These are phyloP conservation scores for Candida insectorum DNA, from an alignment of 805 yeast genomes.

Conservation along the genomic window DNA sequence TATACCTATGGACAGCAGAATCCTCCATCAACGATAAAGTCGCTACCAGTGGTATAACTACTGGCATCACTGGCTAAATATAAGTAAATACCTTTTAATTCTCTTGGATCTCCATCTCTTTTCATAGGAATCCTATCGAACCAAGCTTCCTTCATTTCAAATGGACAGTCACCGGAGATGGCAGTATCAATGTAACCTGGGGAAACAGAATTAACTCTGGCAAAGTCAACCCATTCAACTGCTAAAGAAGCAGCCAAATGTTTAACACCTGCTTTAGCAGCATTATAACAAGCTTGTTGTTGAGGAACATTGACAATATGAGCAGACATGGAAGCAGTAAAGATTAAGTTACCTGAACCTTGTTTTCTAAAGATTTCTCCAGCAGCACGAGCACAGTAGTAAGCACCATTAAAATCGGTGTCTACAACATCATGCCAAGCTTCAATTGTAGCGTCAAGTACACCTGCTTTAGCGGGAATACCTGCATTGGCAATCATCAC, in stretches of 20 bases:
- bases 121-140: conserved; percentile 58
- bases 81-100: conserved; percentile 76
- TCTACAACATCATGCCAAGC: conserved; percentile 73
- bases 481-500: conserved; percentile 47
- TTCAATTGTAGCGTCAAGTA: conserved; percentile 42
- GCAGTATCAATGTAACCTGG: conserved; percentile 87
- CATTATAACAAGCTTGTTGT: conserved; percentile 79
- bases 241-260: conserved; percentile 78
- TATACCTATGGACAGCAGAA: conserved; percentile 44
- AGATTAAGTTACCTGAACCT: conserved; percentile 71
- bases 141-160: conserved; percentile 35
- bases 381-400: conserved; percentile 70
- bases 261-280: conserved; percentile 78
- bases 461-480: conserved; percentile 42
- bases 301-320: conserved; percentile 85
- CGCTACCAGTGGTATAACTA: conserved; percentile 77
- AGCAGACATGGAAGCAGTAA: conserved; percentile 88
- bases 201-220: conserved; percentile 74
- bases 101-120: conserved; percentile 69
- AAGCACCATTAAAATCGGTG: conserved; percentile 76
- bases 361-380: conserved; percentile 72
- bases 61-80: conserved; percentile 80
- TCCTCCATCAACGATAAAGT: conserved; percentile 78
- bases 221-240: conserved; percentile 80
- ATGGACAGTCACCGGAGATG: conserved; percentile 41